phyloP scores from a whole-genome alignment of 495 filamentous ascomycete species.

The Parmelia sp. region DNA sequence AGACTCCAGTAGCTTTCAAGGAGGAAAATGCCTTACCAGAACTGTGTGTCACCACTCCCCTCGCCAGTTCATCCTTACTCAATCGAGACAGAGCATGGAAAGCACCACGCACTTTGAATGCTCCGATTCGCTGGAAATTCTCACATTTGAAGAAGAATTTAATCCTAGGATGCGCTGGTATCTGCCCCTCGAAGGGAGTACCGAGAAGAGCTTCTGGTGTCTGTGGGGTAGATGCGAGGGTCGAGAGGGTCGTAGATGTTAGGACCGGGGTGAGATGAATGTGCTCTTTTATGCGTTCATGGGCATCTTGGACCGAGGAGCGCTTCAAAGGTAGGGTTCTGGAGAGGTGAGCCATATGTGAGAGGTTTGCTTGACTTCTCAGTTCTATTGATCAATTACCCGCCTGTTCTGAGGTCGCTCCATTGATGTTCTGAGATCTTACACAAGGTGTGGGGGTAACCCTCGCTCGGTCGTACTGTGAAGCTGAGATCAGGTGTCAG shows the following conservation, averaged over 20 bases:
- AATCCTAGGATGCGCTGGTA: constrained; percentile 57
- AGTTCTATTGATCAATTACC: neutral
- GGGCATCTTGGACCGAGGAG: constrained; percentile 59
- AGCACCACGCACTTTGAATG: constrained; percentile 88
- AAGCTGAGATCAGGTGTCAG: no score
- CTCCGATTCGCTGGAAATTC: constrained; percentile 84
- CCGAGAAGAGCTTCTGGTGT: constrained; percentile 43
- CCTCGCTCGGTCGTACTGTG: neutral
- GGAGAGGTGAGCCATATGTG: constrained; percentile 43
- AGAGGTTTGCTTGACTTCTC: neutral
- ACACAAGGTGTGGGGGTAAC: no score
- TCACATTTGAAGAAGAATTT: constrained; percentile 94
- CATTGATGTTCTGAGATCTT: no score
- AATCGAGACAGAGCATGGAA: constrained; percentile 81
- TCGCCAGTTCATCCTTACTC: constrained; percentile 53
- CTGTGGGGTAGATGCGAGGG: constrained; percentile 67
- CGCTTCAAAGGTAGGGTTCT: constrained; percentile 58
- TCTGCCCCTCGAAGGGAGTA: constrained; percentile 51
- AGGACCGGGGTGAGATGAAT: constrained; percentile 81
- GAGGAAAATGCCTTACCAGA: constrained; percentile 50
- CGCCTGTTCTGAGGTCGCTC: neutral
- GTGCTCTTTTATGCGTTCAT: constrained; percentile 62
- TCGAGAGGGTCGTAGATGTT: constrained; percentile 66
- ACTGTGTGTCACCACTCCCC: constrained; percentile 86
- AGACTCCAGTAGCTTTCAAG: neutral